Evolutionary conservation across 495 filamentous ascomycete species (phyloP), one percentile per base, ranked within the genome.

Genomic region (Neurospora sublineolata): DNA sequence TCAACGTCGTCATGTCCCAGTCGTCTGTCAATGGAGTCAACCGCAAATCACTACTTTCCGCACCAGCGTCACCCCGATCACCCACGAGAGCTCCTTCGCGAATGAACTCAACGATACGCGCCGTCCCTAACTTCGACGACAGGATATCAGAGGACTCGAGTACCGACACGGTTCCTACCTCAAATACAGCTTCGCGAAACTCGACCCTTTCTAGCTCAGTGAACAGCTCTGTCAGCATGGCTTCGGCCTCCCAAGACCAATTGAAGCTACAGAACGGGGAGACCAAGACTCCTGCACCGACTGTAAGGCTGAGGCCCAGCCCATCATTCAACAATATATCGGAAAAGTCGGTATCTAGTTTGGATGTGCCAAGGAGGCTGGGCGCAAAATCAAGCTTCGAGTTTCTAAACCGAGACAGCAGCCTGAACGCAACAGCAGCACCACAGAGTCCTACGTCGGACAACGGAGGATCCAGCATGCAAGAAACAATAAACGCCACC

Each of bases 171-270:
- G 71, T 71, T 37, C 75, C 52, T 64, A 64, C 78, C 44, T 82
- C 82, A n/a, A 64, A 79, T 75, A 46, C 80, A 64, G 69, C 77
- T 44, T 78, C 80, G 37, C 77, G 80, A 46, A 80, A 82, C 72
- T 84, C 83, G 58, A 80, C 78, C n/a, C 82, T 85, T 41, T 84
- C 84, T 40, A 84, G 83, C 76, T 84, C 83, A 11, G 72, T 83
- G 33, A 81, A 80, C 67, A 86, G 84, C 76, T 84, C 78, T 72
- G 72, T 77, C 70, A 86, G 82, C 76, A 79, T 78, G 68, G 76
- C 76, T 20, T 75, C 79, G 16, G 68, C 72, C 12, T 84, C 82
- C 9, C 81, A 82, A 68, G 72, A 78, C 14, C 76, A 75, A 33
- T 40, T 76, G 60, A 74, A 72, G 38, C 72, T 76, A 18, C 73